Conservation (phyloP, 805 yeast genomes). For the Zygosaccharomyces kombuchaensis region DNA sequence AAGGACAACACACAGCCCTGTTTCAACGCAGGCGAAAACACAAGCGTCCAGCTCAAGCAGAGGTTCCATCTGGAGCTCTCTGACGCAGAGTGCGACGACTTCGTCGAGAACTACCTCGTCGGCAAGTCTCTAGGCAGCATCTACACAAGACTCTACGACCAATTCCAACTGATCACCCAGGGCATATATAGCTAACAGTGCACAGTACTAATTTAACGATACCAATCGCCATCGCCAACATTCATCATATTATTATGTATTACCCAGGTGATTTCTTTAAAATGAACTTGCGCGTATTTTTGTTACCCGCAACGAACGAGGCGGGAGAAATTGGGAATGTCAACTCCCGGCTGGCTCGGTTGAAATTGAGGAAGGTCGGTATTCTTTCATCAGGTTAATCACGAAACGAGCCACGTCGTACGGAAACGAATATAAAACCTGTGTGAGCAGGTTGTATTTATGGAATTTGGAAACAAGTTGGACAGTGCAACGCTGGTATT, state of each 20-base stretch:
- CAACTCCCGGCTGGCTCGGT: not conserved
- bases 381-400: not conserved
- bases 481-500: not conserved
- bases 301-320: not conserved
- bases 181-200: conserved; percentile 69
- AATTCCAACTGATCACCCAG: conserved; percentile 89
- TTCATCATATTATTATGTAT: not conserved
- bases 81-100: conserved; percentile 60
- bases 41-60: conserved; percentile 73
- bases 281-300: not conserved
- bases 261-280: not conserved
- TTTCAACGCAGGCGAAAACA: conserved; percentile 80
- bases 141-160: conserved; percentile 91
- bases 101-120: conserved; percentile 73
- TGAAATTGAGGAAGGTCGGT: not conserved
- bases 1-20: conserved; percentile 88
- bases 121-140: conserved; percentile 81
- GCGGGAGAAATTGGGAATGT: not conserved
- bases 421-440: not conserved
- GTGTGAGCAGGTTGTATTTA: not conserved
- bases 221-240: not conserved
- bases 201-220: not conserved
- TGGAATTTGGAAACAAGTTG: not conserved
- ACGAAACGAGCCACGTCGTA: not conserved
- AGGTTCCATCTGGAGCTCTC: conserved; percentile 73